These are phyloP conservation scores for Syzygium malaccense DNA, from an alignment of 441 rosid genomes.

Conservation along the genomic window DNA sequence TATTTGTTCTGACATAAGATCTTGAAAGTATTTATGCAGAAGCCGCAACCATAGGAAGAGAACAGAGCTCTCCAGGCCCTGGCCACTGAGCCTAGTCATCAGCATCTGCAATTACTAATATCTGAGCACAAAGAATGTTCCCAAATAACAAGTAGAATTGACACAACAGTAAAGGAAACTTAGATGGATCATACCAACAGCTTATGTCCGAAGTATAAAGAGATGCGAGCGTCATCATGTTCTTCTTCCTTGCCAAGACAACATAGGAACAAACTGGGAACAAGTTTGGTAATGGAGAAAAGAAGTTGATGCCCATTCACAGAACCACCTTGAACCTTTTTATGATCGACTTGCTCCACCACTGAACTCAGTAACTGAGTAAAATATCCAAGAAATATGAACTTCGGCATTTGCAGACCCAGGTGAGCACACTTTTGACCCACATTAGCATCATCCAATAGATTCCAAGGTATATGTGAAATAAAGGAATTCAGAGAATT, in stretches of 20 bases:
- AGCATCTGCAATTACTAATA: slow-evolving; percentile 48
- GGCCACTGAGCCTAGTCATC: slow-evolving; percentile 68
- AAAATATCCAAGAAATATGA: slow-evolving; percentile 50
- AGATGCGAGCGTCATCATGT: slow-evolving; percentile 20
- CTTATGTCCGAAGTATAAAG: slow-evolving; percentile 70
- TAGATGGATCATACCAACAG: slow-evolving; percentile 46
- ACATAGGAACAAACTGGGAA: slow-evolving; percentile 57
- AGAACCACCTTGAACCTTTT: slow-evolving; percentile 23
- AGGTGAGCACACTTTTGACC: slow-evolving; percentile 13
- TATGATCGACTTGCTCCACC: slow-evolving; percentile 32
- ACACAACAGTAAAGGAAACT: not conserved
- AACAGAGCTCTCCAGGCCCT: slow-evolving; percentile 26
- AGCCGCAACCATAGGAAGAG: slow-evolving; percentile 66
- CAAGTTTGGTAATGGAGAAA: slow-evolving; percentile 26
- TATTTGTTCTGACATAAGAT: slow-evolving; percentile 35
- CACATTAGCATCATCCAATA: slow-evolving; percentile 24
- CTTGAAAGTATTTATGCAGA: slow-evolving; percentile 54
- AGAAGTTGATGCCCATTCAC: slow-evolving; percentile 25
- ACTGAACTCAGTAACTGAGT: slow-evolving; percentile 69
- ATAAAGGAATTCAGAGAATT: slow-evolving; percentile 38
- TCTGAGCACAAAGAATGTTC: not conserved
- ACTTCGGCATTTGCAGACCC: slow-evolving; percentile 15
- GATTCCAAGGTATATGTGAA: slow-evolving; percentile 43
- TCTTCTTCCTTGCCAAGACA: slow-evolving; percentile 44
- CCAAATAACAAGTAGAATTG: not conserved